phyloP scores from a whole-genome alignment of 1,139 yeast genomes.

The Barnettozyma hawaiiensis region DNA sequence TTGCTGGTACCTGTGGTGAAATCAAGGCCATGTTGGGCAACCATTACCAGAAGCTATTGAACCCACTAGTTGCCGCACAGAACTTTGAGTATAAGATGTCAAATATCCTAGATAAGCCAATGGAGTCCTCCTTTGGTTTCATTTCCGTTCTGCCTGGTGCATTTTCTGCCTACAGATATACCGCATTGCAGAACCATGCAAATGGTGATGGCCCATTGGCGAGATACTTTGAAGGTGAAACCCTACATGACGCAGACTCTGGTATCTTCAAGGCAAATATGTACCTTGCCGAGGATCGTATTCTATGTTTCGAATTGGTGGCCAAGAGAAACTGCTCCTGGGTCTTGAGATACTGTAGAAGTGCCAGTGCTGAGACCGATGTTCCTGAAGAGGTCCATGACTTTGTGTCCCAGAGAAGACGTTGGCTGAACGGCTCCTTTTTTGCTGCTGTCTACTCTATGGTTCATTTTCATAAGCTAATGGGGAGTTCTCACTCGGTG shows the following conservation, averaged over 20 bases:
- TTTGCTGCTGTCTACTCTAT: constrained; percentile 89
- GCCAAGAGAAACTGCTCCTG: constrained; percentile 75
- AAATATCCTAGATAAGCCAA: constrained; percentile 83
- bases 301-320: constrained; percentile 86
- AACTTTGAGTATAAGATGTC: constrained; percentile 92
- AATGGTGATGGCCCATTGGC: constrained; percentile 82
- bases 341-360: constrained; percentile 84
- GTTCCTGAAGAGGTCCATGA: constrained; percentile 87
- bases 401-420: constrained; percentile 83
- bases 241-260: constrained; percentile 52
- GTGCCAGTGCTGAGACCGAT: constrained; percentile 92
- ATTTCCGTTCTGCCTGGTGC: constrained; percentile 93
- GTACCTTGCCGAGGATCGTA: constrained; percentile 95
- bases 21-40: constrained; percentile 84
- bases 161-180: constrained; percentile 79
- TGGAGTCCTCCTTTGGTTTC: constrained; percentile 84
- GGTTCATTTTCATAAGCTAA: constrained; percentile 64
- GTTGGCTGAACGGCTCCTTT: constrained; percentile 96
- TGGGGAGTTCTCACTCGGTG: constrained; percentile 63
- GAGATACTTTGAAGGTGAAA: constrained; percentile 91
- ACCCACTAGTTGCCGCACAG: constrained; percentile 89
- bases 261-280: constrained; percentile 83
- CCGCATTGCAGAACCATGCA: constrained; percentile 61
- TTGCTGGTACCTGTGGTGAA: constrained; percentile 95
- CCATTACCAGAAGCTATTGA: constrained; percentile 58